Conservation (phyloP, 176 grass and related monocot genomes). For the Phoenix roebelenii region DNA sequence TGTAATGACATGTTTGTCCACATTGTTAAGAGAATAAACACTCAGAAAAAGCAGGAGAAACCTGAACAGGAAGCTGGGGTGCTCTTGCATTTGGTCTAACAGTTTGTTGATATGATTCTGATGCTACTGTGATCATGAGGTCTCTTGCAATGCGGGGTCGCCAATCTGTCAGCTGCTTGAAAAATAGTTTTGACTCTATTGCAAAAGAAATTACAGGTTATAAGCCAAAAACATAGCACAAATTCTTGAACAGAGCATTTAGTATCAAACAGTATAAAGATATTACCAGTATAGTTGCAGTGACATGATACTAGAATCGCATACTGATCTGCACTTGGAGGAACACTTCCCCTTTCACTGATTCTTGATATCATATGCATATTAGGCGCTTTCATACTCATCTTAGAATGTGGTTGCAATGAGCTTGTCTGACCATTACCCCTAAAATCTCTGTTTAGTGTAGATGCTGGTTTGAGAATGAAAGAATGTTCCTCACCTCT, state of each 20-base stretch:
- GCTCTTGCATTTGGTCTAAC: conserved; percentile 44
- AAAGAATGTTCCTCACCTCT: conserved; percentile 88
- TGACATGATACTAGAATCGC: conserved; percentile 81
- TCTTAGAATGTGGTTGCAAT: conserved; percentile 29
- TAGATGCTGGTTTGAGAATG: conserved; percentile 81
- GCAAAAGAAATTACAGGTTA: conserved; percentile 14
- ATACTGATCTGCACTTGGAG: conserved; percentile 54
- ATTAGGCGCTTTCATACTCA: conserved; percentile 22
- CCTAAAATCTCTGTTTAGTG: conserved; percentile 36
- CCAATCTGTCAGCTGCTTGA: conserved; percentile 87
- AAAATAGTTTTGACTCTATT: conserved; percentile 94
- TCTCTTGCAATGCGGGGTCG: conserved; percentile 66
- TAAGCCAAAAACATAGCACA: conserved; percentile 1
- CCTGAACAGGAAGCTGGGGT: conserved; percentile 85
- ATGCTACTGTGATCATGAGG: conserved; percentile 83
- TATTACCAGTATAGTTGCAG: conserved; percentile 84
- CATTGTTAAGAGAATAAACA: conserved; percentile 2
- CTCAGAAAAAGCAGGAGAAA: conserved; percentile 23
- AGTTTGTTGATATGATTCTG: conserved; percentile 50
- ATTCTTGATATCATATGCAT: conserved; percentile 30
- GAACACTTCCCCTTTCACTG: conserved; percentile 23
- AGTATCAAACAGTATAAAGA: not conserved
- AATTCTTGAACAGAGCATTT: conserved; percentile 8
- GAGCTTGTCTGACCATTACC: conserved; percentile 29
- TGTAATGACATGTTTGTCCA: not conserved